Evolutionary conservation across 2,329 filamentous ascomycete species (phyloP), one percentile per base, ranked within the genome.

Genomic region (Penicillium psychrosexuale): DNA sequence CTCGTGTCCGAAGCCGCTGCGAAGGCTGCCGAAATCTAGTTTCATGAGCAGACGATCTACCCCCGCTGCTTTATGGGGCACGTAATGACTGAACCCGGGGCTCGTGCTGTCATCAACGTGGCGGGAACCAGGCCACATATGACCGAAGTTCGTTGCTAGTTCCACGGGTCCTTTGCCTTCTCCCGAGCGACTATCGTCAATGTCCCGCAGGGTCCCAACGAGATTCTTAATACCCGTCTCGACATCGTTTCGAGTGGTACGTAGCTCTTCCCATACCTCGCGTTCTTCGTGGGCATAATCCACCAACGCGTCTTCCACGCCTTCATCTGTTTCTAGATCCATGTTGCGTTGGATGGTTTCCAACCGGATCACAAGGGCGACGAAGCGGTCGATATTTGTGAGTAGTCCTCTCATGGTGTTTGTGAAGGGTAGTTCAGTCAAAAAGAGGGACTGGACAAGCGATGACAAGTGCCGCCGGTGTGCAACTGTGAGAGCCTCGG

Each of bases 31-130:
- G 57, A 82, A 84, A 61, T 96, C 91, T 64, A 97, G 77, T 77
- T 96, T 96, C 90, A 96, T 96, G 69, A 97, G 73, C 68, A 97
- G 74, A 55, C 89, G 80, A 75, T 96, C 91, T 43, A 97, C 84
- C 1, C 91, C 89, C 0, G 90, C 90, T 3, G 90, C 83, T 57
- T 88, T 85, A 58, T 84, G 81, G 1, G 90, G 88, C 30, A 86
- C 80, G 69, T 90, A 96, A 58, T 73, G 67, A 34, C 57, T 49
- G 39, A 66, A 60, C 3, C 53, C 50, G 15, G 57, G 39, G n/a
- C 58, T 56, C 13, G 53, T 44, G 39, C 49, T 51, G 33, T 48
- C 56, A 27, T 68, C 22, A 24, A 24, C 68, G 11, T 66, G 67
- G 15, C 67, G 62, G 34, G 69, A 68, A n/a, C 60, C 61, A 13